phyloP scores from a whole-genome alignment of 805 yeast species.

The Monosporozyma aerobia region DNA sequence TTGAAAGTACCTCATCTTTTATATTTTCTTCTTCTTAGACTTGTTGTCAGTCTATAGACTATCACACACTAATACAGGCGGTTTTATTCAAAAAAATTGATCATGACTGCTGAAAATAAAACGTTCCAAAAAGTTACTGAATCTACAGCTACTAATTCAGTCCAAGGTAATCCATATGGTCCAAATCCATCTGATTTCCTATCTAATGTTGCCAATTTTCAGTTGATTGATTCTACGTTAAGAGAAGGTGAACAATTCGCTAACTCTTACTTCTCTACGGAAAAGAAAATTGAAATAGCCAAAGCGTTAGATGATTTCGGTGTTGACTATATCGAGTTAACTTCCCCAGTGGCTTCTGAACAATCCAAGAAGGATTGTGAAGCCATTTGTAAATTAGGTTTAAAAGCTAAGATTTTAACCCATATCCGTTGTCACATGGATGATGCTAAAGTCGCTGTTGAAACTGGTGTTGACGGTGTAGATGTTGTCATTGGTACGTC shows the following conservation, averaged over 20 bases:
- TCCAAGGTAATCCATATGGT: slow-evolving; percentile 71
- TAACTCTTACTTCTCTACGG: slow-evolving; percentile 89
- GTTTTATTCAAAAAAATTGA: not conserved
- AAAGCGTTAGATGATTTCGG: slow-evolving; percentile 96
- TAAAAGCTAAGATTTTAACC: slow-evolving; percentile 89
- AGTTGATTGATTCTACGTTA: slow-evolving; percentile 87
- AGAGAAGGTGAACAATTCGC: slow-evolving; percentile 99
- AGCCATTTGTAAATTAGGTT: slow-evolving; percentile 94
- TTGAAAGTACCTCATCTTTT: not conserved
- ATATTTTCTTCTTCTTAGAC: not conserved
- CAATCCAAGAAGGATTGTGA: slow-evolving; percentile 91
- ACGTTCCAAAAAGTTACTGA: slow-evolving; percentile 8
- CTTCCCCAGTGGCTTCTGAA: slow-evolving; percentile 96
- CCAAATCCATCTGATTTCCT: slow-evolving; percentile 90
- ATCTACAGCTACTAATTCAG: slow-evolving; percentile 23
- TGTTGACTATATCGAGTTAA: slow-evolving; percentile 93
- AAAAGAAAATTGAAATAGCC: slow-evolving; percentile 93
- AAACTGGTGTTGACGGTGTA: slow-evolving; percentile 98
- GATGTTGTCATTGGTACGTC: slow-evolving; percentile 98
- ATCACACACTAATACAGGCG: not conserved
- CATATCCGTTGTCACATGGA: slow-evolving; percentile 99
- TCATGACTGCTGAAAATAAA: slow-evolving; percentile 3
- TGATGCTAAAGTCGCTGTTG: slow-evolving; percentile 94
- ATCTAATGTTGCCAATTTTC: slow-evolving; percentile 81
- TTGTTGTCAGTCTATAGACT: too few species aligned